These are phyloP conservation scores for Penicillium cinerascens DNA, from an alignment of 495 filamentous ascomycete species.

Conservation along the genomic window DNA sequence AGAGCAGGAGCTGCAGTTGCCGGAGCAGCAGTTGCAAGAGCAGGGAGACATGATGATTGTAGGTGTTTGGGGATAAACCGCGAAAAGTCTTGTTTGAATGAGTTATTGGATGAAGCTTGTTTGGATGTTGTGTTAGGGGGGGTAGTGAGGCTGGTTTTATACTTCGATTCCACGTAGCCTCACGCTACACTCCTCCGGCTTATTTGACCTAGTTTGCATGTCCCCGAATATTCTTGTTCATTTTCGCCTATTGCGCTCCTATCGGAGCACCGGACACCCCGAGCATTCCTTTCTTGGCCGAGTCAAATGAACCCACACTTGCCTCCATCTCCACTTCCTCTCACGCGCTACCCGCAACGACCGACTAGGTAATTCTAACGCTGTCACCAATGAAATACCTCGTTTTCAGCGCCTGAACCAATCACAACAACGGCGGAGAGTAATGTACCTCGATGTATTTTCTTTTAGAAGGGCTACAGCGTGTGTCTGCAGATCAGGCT, in stretches of 20 bases:
- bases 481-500: constrained; percentile 11
- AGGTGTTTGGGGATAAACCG: constrained; percentile 19
- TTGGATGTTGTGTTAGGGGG: not conserved
- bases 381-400: constrained; percentile 11
- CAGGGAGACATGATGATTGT: constrained; percentile 42
- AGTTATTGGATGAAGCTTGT: not conserved
- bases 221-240: too few species aligned
- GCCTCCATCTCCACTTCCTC: constrained; percentile 8
- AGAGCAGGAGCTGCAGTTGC: constrained; percentile 43
- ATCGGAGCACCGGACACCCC: constrained; percentile 5
- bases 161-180: constrained; percentile 1
- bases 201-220: too few species aligned
- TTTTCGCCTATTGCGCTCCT: too few species aligned
- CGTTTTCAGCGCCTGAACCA: not conserved
- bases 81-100: not conserved
- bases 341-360: constrained; percentile 27
- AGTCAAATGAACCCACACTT: constrained; percentile 21
- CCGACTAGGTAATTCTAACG: constrained; percentile 12
- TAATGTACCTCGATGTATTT: constrained; percentile 17
- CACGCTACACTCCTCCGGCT: not conserved
- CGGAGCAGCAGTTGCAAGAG: constrained; percentile 46
- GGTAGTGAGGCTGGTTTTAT: constrained; percentile 18
- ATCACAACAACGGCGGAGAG: constrained; percentile 2
- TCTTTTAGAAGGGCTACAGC: not conserved
- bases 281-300: constrained; percentile 15